Conservation (phyloP, 192 early-diverging fungal genomes). For the Coemansia sp. region DNA sequence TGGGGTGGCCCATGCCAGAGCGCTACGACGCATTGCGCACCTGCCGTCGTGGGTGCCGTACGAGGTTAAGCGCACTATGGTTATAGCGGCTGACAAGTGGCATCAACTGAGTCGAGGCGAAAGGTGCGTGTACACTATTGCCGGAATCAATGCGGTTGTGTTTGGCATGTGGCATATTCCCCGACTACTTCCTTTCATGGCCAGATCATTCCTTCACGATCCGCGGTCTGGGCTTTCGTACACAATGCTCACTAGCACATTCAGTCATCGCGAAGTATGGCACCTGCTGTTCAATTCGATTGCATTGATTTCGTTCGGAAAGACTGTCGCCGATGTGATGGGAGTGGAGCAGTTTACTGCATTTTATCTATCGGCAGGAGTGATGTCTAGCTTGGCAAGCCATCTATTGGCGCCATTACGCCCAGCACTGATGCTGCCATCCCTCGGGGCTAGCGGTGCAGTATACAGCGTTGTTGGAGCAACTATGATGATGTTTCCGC, state of each 20-base stretch:
- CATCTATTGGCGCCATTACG: conserved; percentile 57
- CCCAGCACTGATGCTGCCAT: conserved; percentile 54
- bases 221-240: conserved; percentile 63
- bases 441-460: conserved; percentile 82
- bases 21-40: conserved; percentile 24
- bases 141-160: conserved; percentile 70
- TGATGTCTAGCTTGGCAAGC: conserved; percentile 62
- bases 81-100: conserved; percentile 31
- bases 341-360: conserved; percentile 72
- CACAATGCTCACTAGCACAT: conserved; percentile 76
- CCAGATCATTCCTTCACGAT: conserved; percentile 73
- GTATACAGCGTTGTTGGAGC: conserved; percentile 69
- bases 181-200: conserved; percentile 66
- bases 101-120: conserved; percentile 21
- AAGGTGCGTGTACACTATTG: conserved; percentile 51
- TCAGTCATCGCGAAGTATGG: conserved; percentile 70
- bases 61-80: conserved; percentile 30
- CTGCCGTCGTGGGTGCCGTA: conserved; percentile 39
- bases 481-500: conserved; percentile 57
- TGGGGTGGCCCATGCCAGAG: conserved; percentile 19
- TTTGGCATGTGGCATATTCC: conserved; percentile 76
- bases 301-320: conserved; percentile 68
- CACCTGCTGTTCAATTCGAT: conserved; percentile 84
- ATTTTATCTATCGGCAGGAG: conserved; percentile 72
- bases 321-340: conserved; percentile 49